These are phyloP conservation scores for Mucor indicus DNA, from an alignment of 371 early-diverging fungal genomes.

Conservation along the genomic window DNA sequence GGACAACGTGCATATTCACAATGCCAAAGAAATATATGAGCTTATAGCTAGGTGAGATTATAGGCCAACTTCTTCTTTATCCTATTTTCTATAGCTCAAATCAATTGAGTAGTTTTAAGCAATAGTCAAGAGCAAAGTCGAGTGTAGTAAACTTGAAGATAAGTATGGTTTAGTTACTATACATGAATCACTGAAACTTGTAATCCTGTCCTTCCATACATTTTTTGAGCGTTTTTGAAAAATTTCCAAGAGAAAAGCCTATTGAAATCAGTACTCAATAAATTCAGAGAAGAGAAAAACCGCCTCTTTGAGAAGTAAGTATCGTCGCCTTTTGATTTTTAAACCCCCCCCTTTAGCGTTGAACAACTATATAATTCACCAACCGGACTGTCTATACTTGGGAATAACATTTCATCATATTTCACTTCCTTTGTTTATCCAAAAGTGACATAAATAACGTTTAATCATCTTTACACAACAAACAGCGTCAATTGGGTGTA, in stretches of 20 bases:
- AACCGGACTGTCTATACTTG: too few species aligned
- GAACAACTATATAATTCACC: too few species aligned
- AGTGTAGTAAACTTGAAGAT: background rate
- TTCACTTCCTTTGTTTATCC: too few species aligned
- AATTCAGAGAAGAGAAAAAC: conserved; percentile 3
- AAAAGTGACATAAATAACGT: too few species aligned
- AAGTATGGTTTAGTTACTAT: background rate
- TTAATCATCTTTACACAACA: too few species aligned
- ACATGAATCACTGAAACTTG: too few species aligned
- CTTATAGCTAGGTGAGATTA: conserved; percentile 8
- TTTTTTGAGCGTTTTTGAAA: background rate
- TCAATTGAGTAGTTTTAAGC: conserved; percentile 1
- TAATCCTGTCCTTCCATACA: conserved; percentile 6
- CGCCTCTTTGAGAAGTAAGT: background rate
- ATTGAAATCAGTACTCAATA: background rate
- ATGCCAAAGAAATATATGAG: conserved; percentile 15
- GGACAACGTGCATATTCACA: conserved; percentile 17
- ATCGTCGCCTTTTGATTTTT: background rate
- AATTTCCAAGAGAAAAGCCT: background rate
- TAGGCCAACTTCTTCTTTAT: background rate
- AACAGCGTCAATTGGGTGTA: too few species aligned
- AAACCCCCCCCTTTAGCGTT: background rate
- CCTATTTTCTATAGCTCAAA: background rate
- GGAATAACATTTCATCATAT: too few species aligned
- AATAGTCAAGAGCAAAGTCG: background rate